Evolutionary conservation across 2,329 filamentous ascomycete species (phyloP), one percentile per base, ranked within the genome.

Genomic region (Alternaria hordeiaustralica): DNA sequence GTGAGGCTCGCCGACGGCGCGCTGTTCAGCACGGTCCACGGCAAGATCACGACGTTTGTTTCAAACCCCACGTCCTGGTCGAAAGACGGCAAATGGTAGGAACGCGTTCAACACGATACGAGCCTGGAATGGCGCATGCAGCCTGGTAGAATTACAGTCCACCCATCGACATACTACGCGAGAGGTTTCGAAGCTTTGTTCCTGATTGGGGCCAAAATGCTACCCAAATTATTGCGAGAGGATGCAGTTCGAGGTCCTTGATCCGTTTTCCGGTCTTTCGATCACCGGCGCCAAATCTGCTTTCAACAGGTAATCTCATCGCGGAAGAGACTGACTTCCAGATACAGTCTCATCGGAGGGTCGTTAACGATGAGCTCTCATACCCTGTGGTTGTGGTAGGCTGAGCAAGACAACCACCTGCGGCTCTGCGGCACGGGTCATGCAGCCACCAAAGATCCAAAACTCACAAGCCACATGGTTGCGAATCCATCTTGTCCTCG

Each of bases 391-490:
- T 9, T 23, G 13, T 6, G 3, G 43, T 30, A 46, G 54, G 25
- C 43, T 56, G 54, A 56, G 41, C 41, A 33, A 56, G 41, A 12
- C 41, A 56, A 13, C 54, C 15, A 55, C 36, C 58, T 60, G 43
- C 50, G 41, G 21, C 28, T 55, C 26, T 55, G 43, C 51, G 49
- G 43, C 51, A 55, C 58, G 20, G 45, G 3, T 55, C 30, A 46
- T 55, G 44, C 50, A 47, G 44, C 58, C 20, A 45, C 41, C 41
- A 55, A 30, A 18, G 6, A 47, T 56, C 6, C 58, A 55, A 51
- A 55, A 58, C 56, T 26, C 30, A 11, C 30, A 43, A 60, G 26
- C 43, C 44, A 12, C 43, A 36, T 6, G 28, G 50, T 23, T 49
- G 20, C 5, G 43, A 26, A 43, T 49, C 50, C 58, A 43, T 47